Percentiles rank a stretch among this genome's conserved stretches.
These are phyloP conservation scores for Podaxis sp. DNA, from an alignment of 768 basidiomycete species.

Conservation along the genomic window DNA sequence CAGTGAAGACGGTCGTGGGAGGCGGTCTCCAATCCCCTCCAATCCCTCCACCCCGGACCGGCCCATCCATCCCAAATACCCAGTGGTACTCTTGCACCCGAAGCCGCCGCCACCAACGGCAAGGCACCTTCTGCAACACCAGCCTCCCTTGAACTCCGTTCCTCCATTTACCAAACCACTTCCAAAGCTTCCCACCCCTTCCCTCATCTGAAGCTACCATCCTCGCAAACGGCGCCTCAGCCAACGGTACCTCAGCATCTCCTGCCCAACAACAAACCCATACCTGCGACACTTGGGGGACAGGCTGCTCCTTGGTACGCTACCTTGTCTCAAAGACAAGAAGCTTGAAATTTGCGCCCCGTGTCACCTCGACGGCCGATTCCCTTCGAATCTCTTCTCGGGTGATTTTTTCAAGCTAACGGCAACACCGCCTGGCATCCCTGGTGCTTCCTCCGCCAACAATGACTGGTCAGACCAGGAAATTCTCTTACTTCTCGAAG, in stretches of 20 bases:
- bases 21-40: conserved; percentile 63
- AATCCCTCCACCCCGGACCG: conserved; percentile 89
- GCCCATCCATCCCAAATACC: conserved; percentile 47
- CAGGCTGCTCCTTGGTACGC: conserved; percentile 84
- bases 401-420: conserved; percentile 95
- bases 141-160: conserved; percentile 85
- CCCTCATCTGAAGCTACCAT: conserved; percentile 63
- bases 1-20: background rate
- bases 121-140: conserved; percentile 38
- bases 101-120: conserved; percentile 23
- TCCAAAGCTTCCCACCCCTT: conserved; percentile 79
- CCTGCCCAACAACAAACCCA: conserved; percentile 48
- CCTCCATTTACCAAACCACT: conserved; percentile 86
- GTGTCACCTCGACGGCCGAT: conserved; percentile 95
- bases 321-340: conserved; percentile 92
- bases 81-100: conserved; percentile 31
- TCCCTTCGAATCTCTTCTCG: conserved; percentile 94
- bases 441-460: conserved; percentile 38
- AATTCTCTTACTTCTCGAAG: conserved; percentile 85
- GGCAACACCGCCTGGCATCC: conserved; percentile 36
- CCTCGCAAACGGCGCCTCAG: conserved; percentile 55
- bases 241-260: conserved; percentile 50
- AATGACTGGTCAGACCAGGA: conserved; percentile 94
- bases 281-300: conserved; percentile 92
- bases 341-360: conserved; percentile 88